These are phyloP conservation scores for Panaeolus papilionaceus DNA, from an alignment of 768 basidiomycete genomes.

Conservation along the genomic window DNA sequence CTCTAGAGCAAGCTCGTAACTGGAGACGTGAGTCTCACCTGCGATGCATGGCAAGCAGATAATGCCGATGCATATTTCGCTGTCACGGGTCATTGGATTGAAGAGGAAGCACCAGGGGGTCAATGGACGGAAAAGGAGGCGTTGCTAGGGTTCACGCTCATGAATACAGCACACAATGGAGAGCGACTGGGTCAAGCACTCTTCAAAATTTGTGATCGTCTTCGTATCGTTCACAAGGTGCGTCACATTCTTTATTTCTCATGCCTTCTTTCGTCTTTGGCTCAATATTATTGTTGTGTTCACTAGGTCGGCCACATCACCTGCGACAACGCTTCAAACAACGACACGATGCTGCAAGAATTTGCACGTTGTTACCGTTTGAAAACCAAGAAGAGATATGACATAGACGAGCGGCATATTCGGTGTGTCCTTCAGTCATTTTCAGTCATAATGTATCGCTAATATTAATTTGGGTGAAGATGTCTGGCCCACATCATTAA, in stretches of 20 bases:
- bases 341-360: conserved; percentile 18
- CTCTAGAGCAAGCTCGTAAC: conserved; percentile 18
- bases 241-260: not conserved
- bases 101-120: conserved; percentile 30
- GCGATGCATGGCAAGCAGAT: conserved; percentile 47
- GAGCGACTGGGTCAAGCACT: conserved; percentile 37
- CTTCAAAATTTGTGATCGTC: conserved; percentile 18
- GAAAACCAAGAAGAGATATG: conserved; percentile 7
- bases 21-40: conserved; percentile 37
- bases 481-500: too few species aligned
- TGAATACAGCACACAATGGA: conserved; percentile 46
- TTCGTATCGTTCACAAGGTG: conserved; percentile 20
- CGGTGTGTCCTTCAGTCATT: not conserved
- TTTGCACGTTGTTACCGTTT: conserved; percentile 14
- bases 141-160: conserved; percentile 38
- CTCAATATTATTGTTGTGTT: too few species aligned
- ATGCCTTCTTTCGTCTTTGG: not conserved
- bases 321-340: conserved; percentile 15
- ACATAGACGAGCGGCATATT: conserved; percentile 21
- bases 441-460: too few species aligned
- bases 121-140: conserved; percentile 40
- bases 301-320: too few species aligned
- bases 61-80: conserved; percentile 40
- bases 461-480: too few species aligned
- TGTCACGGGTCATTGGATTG: conserved; percentile 41